These are phyloP conservation scores for Ensete glaucum DNA, from an alignment of 176 grass and related monocot species.

Conservation along the genomic window DNA sequence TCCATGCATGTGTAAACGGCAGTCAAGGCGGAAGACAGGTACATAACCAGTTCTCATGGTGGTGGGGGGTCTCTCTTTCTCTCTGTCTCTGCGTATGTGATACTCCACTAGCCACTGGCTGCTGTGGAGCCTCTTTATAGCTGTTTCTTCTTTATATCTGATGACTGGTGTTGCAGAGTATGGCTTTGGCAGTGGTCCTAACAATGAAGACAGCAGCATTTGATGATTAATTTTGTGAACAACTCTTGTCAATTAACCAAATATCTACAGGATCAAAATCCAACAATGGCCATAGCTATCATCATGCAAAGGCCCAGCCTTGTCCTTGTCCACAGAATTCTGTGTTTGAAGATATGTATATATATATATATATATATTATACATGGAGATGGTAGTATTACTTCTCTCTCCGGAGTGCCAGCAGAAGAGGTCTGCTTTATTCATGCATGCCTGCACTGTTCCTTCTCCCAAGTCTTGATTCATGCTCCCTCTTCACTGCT, in stretches of 20 bases:
- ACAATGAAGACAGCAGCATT: not conserved
- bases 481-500: not conserved
- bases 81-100: slow-evolving; percentile 37
- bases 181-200: slow-evolving; percentile 61
- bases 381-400: no score
- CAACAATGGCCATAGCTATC: no score
- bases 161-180: slow-evolving; percentile 50
- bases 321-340: not conserved
- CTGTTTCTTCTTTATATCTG: slow-evolving; percentile 98
- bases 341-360: not conserved
- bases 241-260: no score
- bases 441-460: not conserved
- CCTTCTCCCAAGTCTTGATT: not conserved
- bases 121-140: slow-evolving; percentile 77
- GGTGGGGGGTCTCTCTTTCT: slow-evolving; percentile 32
- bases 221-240: not conserved
- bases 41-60: slow-evolving; percentile 66
- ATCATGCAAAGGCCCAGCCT: not conserved
- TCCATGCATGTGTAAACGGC: slow-evolving; percentile 87
- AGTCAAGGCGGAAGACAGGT: slow-evolving; percentile 44
- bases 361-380: not conserved
- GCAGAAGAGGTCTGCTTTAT: not conserved
- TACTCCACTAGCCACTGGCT: slow-evolving; percentile 19
- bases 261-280: no score
- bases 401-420: not conserved